Evolutionary conservation across 257 asterid species (phyloP), one percentile per base, ranked within the genome.

Genomic region (Nicotiana tomentosiformis): DNA sequence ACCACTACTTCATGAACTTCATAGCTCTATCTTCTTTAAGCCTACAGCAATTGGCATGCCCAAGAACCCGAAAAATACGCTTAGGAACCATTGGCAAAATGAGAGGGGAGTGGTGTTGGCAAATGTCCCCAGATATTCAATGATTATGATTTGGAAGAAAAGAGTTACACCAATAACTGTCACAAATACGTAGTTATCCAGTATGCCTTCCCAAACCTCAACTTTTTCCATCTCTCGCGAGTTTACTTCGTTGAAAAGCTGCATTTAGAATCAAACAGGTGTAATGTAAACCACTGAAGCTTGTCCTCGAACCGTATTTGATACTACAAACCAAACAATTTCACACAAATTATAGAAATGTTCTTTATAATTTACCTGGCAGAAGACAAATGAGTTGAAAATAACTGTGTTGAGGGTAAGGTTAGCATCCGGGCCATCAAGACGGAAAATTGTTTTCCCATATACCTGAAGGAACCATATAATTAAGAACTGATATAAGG

Each of bases 191-290:
- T 87, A 78, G 77, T 89, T 89, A 65, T 85, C 86, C 77, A 89
- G 85, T 39, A 89, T 82, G 66, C 91, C 91, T 7, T 89, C 87
- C 10, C 87, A 82, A n/a, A 89, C 91, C 78, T 89, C 87, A n/a
- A 85, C 51, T 69, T 89, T 89, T 77, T 89, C 91, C 91, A 89
- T 89, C 76, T 89, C 90, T 46, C 91, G 85, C 4, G 91, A 89
- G 86, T 81, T 89, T 37, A 89, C 82, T 83, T 89, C 91, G 30
- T 89, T 89, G 86, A 89, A 89, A 18, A 89, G 72, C 91, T 89
- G 90, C 81, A 85, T 20, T 64, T 7, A 72, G 12, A 55, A 30
- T 66, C 76, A 80, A 10, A 74, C 0, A 81, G 46, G 26, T 20
- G n/a, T 66, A 17, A 32, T 37, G 33, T 29, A 81, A 49, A 35